These are phyloP conservation scores for Diutina pseudorugosa DNA, from an alignment of 1,139 yeast species.

Conservation along the genomic window DNA sequence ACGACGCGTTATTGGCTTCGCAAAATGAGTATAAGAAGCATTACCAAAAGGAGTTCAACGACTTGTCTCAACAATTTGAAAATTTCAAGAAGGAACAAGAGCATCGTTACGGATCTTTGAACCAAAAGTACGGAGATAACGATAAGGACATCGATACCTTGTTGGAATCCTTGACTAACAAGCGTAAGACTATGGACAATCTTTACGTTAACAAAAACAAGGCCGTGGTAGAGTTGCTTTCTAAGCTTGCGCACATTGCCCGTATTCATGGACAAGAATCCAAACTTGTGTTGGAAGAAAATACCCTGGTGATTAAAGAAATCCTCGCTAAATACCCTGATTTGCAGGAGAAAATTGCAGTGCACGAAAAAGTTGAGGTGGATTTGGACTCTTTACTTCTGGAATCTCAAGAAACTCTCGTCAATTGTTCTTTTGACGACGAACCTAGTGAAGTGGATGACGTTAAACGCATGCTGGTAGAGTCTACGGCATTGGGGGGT, in stretches of 20 bases:
- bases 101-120: conserved; percentile 15
- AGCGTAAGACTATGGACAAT: conserved; percentile 30
- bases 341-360: conserved; percentile 17
- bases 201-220: conserved; percentile 36
- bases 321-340: conserved; percentile 18
- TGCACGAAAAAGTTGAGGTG: conserved; percentile 15
- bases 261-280: conserved; percentile 38
- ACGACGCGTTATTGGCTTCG: conserved; percentile 46
- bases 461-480: conserved; percentile 6
- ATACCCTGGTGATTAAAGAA: not conserved
- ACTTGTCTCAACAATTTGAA: conserved; percentile 19
- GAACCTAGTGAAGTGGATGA: conserved; percentile 12
- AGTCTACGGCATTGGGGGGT: conserved; percentile 7
- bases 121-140: conserved; percentile 18
- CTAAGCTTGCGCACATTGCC: conserved; percentile 32
- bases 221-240: conserved; percentile 31
- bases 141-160: conserved; percentile 36
- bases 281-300: conserved; percentile 10
- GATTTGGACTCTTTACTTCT: conserved; percentile 5
- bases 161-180: conserved; percentile 28
- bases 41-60: conserved; percentile 25
- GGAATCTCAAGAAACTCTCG: conserved; percentile 23
- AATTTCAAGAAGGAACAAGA: conserved; percentile 25
- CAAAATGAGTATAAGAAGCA: conserved; percentile 46
- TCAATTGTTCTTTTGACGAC: conserved; percentile 25